Base-by-base conservation (phyloP, 2,329 filamentous ascomycete species). In the Alternaria sp. region DNA sequence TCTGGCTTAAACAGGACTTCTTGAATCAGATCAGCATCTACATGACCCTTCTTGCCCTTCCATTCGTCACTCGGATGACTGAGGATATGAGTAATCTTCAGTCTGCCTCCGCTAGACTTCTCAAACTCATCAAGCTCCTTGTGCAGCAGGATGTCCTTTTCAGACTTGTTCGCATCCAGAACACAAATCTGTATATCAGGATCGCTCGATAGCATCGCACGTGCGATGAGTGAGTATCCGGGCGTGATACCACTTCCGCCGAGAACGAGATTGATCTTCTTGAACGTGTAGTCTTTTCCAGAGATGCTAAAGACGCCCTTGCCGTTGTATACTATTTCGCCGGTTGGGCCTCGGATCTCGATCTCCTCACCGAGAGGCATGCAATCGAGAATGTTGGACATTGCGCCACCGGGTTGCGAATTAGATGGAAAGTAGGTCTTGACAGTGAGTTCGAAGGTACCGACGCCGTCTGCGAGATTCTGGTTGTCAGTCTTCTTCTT, bases 241-340 rank as follows among this genome's bases (percentile, higher is more conserved):
- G 84, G 83, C 0, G 84, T 86, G 12, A 86, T 79, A 0, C 84
- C 84, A 1, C 79, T 81, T 0, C 84, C 83, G 1, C 84, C 84
- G 0, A 86, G 77, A 2, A 86, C 78, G 8, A 86, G 78, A 0
- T 78, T 81, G 20, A 86, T 78, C 12, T 77, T 79, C 20, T 74
- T 72, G 66, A 86, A 86, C 3, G 62, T 72, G 24, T 73, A 71
- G 24, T 80, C 64, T 28, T 36, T 36, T 7, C 34, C 34, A 5
- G 34, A 36, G 12, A 36, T 36, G 6, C 34, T 36, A 7, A 36
- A 36, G 34, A 14, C 14, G 16, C 34, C 34, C 1, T 36, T n/a
- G 34, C 34, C 34, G 34, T 36, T 36, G 14, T 36, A 36, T 36
- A 36, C 12, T 16, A 36, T 36, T 14, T 36, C 34, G 34, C 34